Evolutionary conservation across 768 basidiomycete genomes (phyloP), one percentile per base, ranked within the genome.

Genomic region (Agaricus sinodeliciosus): DNA sequence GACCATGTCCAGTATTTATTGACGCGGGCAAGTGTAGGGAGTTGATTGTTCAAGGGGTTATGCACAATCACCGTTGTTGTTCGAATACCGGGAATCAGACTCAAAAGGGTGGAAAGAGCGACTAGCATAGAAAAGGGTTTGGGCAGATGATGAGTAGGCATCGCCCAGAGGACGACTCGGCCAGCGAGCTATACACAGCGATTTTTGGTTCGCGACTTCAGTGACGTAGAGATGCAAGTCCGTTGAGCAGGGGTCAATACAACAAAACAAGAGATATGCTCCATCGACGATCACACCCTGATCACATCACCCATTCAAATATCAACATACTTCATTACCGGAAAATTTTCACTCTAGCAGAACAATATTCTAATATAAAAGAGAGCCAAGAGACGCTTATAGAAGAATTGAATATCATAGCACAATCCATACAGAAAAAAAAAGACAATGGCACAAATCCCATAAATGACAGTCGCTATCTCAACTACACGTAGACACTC

Each of bases 11-110:
- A 98, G 41, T 73, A 71, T 49, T 78, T 59, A 62, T 73, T 71
- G 36, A 84, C 67, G 55, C 90, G 83, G 18, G 90, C 92, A 55
- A 96, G 80, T 40, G 76, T 74, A 16, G 94, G 92, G 41, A 82
- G 78, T 69, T 98, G 94, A 28, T 73, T 71, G 56, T 80, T 74
- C 37, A 91, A 70, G 26, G 88, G 81, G 63, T 79, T 78, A 44
- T 71, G 62, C 41, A 93, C 72, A 52, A 80, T 72, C 51, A 78
- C 71, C 56, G 76, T 73, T 37, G 73, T 63, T 56, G 65, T 63
- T 73, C 62, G 45, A 68, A 62, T 58, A 67, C 67, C 40, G 51
- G 52, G 60, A 80, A 54, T 7, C 28, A 54, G 34, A 35, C 45
- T 47, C 16, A 54, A 54, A 61, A 76, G 57, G 60, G 59, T 69